Evolutionary conservation across 1,284 basidiomycete species (phyloP).

Genomic region (Malassezia slooffiae): DNA sequence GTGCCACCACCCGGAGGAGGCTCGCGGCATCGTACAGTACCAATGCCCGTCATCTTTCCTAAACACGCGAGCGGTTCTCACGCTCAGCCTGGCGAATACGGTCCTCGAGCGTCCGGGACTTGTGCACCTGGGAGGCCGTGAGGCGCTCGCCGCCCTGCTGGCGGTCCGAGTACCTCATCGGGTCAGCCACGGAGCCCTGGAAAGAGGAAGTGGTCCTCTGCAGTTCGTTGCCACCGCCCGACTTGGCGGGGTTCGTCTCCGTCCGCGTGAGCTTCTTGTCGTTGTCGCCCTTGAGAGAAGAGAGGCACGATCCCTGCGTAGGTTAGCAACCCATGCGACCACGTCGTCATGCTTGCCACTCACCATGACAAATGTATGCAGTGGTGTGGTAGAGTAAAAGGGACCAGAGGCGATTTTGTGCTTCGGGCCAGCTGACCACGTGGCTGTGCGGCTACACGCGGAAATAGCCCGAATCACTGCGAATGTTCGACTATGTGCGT

Average conservation of each 20-base stretch:
- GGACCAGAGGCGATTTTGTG: not conserved
- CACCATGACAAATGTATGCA: constrained; percentile 12
- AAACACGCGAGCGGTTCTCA: constrained; percentile 26
- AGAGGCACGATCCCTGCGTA: constrained; percentile 31
- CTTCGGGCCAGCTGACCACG: not conserved
- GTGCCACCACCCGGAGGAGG: too few relatives aligned
- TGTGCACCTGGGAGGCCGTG: constrained; percentile 44
- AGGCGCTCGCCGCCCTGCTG: constrained; percentile 19
- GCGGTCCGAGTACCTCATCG: constrained; percentile 45
- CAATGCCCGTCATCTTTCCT: too few relatives aligned
- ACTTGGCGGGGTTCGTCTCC: constrained; percentile 40
- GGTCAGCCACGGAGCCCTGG: constrained; percentile 44
- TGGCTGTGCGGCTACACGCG: not conserved
- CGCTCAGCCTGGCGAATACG: constrained; percentile 40
- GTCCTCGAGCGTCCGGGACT: constrained; percentile 45
- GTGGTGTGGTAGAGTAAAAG: not conserved
- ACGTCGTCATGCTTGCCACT: not conserved
- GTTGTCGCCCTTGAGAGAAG: constrained; percentile 27
- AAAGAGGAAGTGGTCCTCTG: constrained; percentile 46
- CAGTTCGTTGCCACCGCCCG: constrained; percentile 40
- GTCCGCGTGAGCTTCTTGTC: constrained; percentile 43
- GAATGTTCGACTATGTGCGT: not conserved
- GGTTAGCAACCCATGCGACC: not conserved
- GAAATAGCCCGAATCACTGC: not conserved
- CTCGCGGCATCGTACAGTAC: too few relatives aligned